Evolutionary conservation across 345 rosid genomes (phyloP).

Genomic region (Boechera divaricarpa): DNA sequence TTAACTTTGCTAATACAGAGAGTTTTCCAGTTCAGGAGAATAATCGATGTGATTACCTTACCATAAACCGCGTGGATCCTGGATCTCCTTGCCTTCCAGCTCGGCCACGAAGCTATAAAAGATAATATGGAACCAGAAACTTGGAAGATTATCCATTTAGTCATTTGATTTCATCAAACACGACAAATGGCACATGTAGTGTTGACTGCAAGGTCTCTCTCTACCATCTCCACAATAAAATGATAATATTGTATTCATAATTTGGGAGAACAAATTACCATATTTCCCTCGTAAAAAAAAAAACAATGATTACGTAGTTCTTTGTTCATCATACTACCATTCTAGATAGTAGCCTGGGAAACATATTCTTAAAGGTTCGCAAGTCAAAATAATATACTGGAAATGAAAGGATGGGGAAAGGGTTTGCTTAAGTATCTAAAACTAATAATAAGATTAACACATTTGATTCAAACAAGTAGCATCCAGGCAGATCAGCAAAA

Average conservation of each 20-base stretch:
- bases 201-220: conserved; percentile 14
- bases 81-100: conserved; percentile 99
- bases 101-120: conserved; percentile 89
- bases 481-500: conserved; percentile 17
- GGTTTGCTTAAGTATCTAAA: conserved; percentile 8
- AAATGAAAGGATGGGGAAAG: background rate
- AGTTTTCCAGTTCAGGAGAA: conserved; percentile 22
- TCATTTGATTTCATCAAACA: conserved; percentile 27
- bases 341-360: conserved; percentile 21
- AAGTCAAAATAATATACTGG: background rate
- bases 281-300: background rate
- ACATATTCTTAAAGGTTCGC: background rate
- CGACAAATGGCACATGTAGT: background rate
- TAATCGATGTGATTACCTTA: conserved; percentile 61
- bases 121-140: conserved; percentile 22
- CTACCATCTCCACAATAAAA: conserved; percentile 16
- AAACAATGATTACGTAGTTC: conserved; percentile 10
- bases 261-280: background rate
- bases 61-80: conserved; percentile 96
- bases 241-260: background rate
- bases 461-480: conserved; percentile 12
- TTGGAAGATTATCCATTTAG: conserved; percentile 25
- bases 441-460: background rate
- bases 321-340: conserved; percentile 18
- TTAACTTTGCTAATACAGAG: conserved; percentile 22